These are phyloP conservation scores for Alnus glutinosa DNA, from an alignment of 306 rosid genomes.

Conservation along the genomic window DNA sequence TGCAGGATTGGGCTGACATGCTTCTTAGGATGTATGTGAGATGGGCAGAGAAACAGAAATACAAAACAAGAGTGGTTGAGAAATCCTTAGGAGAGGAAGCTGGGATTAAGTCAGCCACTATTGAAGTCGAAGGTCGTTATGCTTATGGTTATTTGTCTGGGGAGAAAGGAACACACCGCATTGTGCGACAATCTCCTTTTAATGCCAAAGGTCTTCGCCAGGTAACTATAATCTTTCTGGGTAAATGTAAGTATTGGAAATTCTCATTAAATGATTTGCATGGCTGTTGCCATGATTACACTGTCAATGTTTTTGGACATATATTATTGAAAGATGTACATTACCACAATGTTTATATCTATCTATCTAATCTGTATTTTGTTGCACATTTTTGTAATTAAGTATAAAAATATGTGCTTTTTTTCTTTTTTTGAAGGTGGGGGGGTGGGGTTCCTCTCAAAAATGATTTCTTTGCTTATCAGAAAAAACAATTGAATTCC, in stretches of 20 bases:
- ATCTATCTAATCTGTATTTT: too few species aligned
- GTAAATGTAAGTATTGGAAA: constrained; percentile 7
- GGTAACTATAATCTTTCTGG: constrained; percentile 44
- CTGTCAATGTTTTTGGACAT: too few species aligned
- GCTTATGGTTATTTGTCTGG: constrained; percentile 96
- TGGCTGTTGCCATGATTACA: too few species aligned
- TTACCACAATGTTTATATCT: too few species aligned
- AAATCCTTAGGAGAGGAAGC: constrained; percentile 95
- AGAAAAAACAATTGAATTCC: background rate
- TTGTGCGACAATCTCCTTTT: constrained; percentile 92
- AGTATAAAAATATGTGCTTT: too few species aligned
- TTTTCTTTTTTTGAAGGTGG: too few species aligned
- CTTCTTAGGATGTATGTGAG: constrained; percentile 94
- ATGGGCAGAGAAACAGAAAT: constrained; percentile 94
- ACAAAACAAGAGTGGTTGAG: constrained; percentile 87
- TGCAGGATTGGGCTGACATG: constrained; percentile 99
- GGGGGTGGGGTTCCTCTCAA: background rate
- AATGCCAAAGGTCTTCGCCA: constrained; percentile 96
- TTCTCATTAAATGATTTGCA: background rate
- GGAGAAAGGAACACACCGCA: constrained; percentile 96
- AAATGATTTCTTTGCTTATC: background rate
- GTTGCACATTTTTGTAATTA: too few species aligned
- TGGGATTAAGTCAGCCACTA: constrained; percentile 90
- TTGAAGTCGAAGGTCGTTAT: constrained; percentile 94
- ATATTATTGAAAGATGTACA: too few species aligned